Base-by-base conservation (phyloP, 148 eudicot genomes). In the Vaccinium corymbosum region DNA sequence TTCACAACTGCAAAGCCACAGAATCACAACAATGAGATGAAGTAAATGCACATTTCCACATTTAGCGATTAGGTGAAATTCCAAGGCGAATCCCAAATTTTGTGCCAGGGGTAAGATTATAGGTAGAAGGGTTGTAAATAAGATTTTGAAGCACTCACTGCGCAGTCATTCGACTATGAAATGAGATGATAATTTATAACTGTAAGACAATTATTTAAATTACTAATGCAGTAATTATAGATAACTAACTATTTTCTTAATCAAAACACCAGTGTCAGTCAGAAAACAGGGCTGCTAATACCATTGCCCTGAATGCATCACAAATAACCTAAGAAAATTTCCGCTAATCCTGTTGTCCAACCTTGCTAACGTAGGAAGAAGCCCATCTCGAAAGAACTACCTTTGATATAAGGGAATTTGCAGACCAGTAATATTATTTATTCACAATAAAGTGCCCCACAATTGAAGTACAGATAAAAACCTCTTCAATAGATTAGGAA, bases 1-100 rank as follows among this genome's bases (percentile, higher is more conserved):
- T 97, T 97, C 81, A 97, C 99, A 91, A 97, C 99, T 97, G 98
- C 89, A 89, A 68, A 66, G 81, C 53, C 78, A 76, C 83, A 77
- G 53, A 82, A 87, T 27, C 68, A 78, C 19, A 78, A 42, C 32
- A 27, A 82, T 86, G 78, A 83, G 84, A 85, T 11, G 9, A 83
- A 64, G 12, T 27, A 61, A 76, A 72, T 81, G 17, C 32, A 25
- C 38, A 61, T 35, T 16, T 50, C 49, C 35, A 70, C n/a, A 84
- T 55, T 68, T 84, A 66, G 66, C 68, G 71, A 66, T n/a, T 19
- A 52, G 82, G 70, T 62, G 61, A 83, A 76, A 64, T 83, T 83
- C 61, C 32, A 19, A 83, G 85, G 25, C 17, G 61, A 48, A 82
- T 42, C 49, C 56, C 15, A 38, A 32, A 56, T 55, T 29, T 56